Conservation (phyloP, 768 basidiomycete species). For the Auricularia sp. region DNA sequence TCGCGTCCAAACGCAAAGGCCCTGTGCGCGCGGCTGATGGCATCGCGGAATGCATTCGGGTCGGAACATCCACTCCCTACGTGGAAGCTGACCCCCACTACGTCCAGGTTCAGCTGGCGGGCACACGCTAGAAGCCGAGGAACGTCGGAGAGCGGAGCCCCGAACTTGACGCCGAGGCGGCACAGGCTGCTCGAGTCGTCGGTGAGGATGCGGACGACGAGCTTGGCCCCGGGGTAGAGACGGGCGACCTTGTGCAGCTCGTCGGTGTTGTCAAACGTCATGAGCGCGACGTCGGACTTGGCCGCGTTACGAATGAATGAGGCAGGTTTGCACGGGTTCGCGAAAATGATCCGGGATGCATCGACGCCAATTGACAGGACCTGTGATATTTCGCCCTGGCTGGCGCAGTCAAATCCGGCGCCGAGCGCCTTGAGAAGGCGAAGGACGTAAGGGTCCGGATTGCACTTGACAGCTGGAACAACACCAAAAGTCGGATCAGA, state of each 20-base stretch:
- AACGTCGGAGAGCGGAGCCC: slow-evolving; percentile 76
- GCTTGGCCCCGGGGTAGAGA: slow-evolving; percentile 67
- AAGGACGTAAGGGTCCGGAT: slow-evolving; percentile 91
- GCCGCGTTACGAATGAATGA: slow-evolving; percentile 86
- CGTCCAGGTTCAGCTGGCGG: slow-evolving; percentile 65
- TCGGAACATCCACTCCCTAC: slow-evolving; percentile 97
- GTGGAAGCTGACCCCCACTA: slow-evolving; percentile 94
- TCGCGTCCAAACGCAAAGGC: slow-evolving; percentile 83
- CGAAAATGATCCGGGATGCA: slow-evolving; percentile 84
- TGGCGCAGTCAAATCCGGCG: slow-evolving; percentile 94
- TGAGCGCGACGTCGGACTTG: slow-evolving; percentile 69
- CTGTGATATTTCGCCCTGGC: slow-evolving; percentile 80
- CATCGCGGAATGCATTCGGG: slow-evolving; percentile 80
- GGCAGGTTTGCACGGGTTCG: slow-evolving; percentile 96
- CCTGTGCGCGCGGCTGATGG: slow-evolving; percentile 66
- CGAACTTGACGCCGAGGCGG: slow-evolving; percentile 90
- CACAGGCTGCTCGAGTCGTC: slow-evolving; percentile 95
- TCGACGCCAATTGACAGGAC: slow-evolving; percentile 66
- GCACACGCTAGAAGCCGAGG: slow-evolving; percentile 73
- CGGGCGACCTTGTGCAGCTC: slow-evolving; percentile 89
- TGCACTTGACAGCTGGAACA: slow-evolving; percentile 82
- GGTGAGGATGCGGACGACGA: slow-evolving; percentile 91
- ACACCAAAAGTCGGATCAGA: slow-evolving; percentile 8
- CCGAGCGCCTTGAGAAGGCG: slow-evolving; percentile 85
- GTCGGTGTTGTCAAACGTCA: slow-evolving; percentile 98